Base-by-base conservation (phyloP, 768 basidiomycete genomes). In the Russula sp. region DNA sequence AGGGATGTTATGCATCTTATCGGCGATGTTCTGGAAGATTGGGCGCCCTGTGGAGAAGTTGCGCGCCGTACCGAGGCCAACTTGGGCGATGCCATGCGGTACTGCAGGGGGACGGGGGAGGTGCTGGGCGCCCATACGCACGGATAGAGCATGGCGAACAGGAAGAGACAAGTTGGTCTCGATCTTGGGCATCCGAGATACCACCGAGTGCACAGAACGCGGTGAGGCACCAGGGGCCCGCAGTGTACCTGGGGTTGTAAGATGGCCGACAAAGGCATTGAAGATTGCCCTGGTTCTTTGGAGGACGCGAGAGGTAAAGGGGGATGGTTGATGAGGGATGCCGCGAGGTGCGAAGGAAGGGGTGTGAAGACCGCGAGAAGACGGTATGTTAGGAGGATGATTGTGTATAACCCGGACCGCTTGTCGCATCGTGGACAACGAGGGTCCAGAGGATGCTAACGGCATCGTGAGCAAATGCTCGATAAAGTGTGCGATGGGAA, bases 1-100 rank as follows among this genome's bases (percentile, higher is more conserved):
- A 7, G 92, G 91, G 0, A 90, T 84, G 56, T 74, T 74, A 70
- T 90, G 25, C 39, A 63, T 59, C 68, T 91, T 91, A 70, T 91
- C 82, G 2, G 83, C 83, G 45, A 94, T 72, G 70, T 88, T 85
- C 70, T 90, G 85, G 76, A 93, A 92, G 47, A 92, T 79, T 3
- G 88, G 87, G 2, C 86, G 83, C 11, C 78, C 80, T 3, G 84
- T 81, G 25, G 84, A 84, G 71, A 93, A 94, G 68, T 84, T 88
- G 41, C 91, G 78, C 0, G 86, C 88, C 0, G 82, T 80, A 41
- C 88, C 88, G 3, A 94, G 77, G 5, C 92, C 92, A 22, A 93
- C 81, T 63, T 90, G 85, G 0, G 81, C 72, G 34, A 87, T 73
- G 51, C 74, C 73, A 20, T 81, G 72, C 8, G 83, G 82, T 2